Conservation (phyloP, 108 stramenopile species). For the Aurantiochytrium sp. region DNA sequence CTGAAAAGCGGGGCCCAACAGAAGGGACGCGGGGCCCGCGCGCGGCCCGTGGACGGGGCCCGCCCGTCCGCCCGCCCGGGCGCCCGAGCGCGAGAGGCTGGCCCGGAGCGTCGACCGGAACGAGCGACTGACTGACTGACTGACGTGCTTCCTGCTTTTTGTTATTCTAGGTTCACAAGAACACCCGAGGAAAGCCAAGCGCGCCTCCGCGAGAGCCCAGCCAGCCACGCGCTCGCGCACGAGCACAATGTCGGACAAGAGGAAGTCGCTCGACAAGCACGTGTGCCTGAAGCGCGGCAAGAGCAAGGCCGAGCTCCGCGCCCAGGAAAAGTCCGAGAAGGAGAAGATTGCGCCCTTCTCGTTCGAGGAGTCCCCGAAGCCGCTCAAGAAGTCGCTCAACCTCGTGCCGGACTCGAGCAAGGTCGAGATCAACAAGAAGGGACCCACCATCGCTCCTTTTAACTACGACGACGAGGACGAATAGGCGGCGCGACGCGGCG, state of each 20-base stretch:
- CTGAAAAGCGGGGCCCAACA: too few relatives aligned
- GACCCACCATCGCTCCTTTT: not conserved
- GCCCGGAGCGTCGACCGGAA: too few relatives aligned
- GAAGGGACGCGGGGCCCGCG: too few relatives aligned
- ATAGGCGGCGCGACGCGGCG: too few relatives aligned
- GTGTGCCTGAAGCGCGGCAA: constrained; percentile 30
- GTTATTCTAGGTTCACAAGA: too few relatives aligned
- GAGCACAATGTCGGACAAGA: not conserved
- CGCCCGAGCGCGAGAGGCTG: too few relatives aligned
- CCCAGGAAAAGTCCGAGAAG: not conserved
- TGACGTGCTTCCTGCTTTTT: too few relatives aligned
- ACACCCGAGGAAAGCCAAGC: too few relatives aligned
- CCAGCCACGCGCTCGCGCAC: not conserved
- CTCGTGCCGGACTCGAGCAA: not conserved
- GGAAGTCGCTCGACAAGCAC: not conserved
- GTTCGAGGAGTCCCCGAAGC: constrained; percentile 17
- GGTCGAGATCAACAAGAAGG: constrained; percentile 26
- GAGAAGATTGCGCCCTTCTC: constrained; percentile 18
- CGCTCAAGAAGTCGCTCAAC: constrained; percentile 7
- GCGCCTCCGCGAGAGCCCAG: too few relatives aligned
- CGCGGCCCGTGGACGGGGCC: too few relatives aligned
- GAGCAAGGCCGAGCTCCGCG: not conserved
- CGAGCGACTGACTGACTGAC: not conserved
- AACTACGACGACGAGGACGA: not conserved
- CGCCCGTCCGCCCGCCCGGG: too few relatives aligned